phyloP scores from a whole-genome alignment of 2,329 filamentous ascomycete genomes.

The Fusarium sp. region DNA sequence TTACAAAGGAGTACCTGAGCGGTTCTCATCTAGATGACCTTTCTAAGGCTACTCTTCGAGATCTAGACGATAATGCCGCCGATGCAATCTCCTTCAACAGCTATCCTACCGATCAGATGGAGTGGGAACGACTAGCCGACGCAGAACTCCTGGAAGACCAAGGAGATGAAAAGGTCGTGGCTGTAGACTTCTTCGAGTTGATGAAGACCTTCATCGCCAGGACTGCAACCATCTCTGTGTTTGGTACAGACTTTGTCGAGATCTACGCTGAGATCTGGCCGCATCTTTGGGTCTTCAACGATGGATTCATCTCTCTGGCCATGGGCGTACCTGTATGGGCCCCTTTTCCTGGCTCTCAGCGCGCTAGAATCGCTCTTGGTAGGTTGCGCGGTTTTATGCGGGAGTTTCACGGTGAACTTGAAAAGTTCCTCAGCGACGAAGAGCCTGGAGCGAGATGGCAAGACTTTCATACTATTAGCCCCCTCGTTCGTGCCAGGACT shows the following conservation, averaged over 20 bases:
- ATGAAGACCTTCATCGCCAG: slow-evolving; percentile 56
- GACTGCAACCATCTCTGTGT: slow-evolving; percentile 55
- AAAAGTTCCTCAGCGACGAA: slow-evolving; percentile 53
- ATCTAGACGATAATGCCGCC: slow-evolving; percentile 52
- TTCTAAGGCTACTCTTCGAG: slow-evolving; percentile 27
- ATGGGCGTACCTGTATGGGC: slow-evolving; percentile 53
- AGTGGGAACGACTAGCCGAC: slow-evolving; percentile 57
- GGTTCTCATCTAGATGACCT: slow-evolving; percentile 48
- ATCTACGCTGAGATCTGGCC: slow-evolving; percentile 59
- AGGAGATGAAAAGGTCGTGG: slow-evolving; percentile 48
- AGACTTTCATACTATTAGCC: slow-evolving; percentile 56
- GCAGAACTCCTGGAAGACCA: slow-evolving; percentile 52
- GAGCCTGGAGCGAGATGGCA: slow-evolving; percentile 56
- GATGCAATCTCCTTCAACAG: slow-evolving; percentile 59
- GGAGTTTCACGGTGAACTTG: slow-evolving; percentile 57
- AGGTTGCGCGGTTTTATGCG: slow-evolving; percentile 50
- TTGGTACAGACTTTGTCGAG: slow-evolving; percentile 60
- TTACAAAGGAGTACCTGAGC: slow-evolving; percentile 49
- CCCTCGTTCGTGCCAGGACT: slow-evolving; percentile 52
- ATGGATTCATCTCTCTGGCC: slow-evolving; percentile 53
- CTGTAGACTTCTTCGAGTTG: slow-evolving; percentile 55
- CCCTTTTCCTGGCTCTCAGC: slow-evolving; percentile 53
- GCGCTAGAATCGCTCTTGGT: slow-evolving; percentile 51
- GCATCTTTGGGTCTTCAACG: slow-evolving; percentile 57
- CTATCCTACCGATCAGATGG: slow-evolving; percentile 56